These are phyloP conservation scores for Verticillium albo-atrum DNA, from an alignment of 2,329 filamentous ascomycete genomes.

Conservation along the genomic window DNA sequence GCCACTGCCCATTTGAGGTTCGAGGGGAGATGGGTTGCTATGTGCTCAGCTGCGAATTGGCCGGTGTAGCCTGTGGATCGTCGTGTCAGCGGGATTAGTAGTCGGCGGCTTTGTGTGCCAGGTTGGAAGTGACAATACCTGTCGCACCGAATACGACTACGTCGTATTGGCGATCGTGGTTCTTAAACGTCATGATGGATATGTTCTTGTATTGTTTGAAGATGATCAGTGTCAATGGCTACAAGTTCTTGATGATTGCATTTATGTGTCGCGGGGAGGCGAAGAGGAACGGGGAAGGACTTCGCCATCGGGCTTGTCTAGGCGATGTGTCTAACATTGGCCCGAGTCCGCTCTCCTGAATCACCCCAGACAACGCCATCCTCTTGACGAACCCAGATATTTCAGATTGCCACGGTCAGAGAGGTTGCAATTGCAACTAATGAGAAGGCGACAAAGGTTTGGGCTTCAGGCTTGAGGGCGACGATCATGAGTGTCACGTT, in stretches of 20 bases:
- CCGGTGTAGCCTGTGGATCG: conserved; percentile 68
- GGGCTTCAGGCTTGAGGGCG: too few relatives aligned
- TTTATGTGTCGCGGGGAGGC: background rate
- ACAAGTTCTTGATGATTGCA: too few relatives aligned
- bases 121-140: conserved; percentile 31
- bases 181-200: conserved; percentile 39
- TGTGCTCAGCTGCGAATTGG: conserved; percentile 69
- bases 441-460: too few relatives aligned
- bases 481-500: background rate
- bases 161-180: conserved; percentile 52
- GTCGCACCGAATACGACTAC: conserved; percentile 54
- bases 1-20: conserved; percentile 84
- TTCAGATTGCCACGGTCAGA: background rate
- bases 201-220: background rate
- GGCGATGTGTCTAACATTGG: background rate
- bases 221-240: background rate
- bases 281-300: background rate
- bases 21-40: conserved; percentile 65
- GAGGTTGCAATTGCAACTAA: too few relatives aligned
- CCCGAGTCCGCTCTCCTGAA: background rate
- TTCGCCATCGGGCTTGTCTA: background rate
- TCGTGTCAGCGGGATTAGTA: background rate
- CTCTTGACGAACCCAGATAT: background rate
- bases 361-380: background rate
- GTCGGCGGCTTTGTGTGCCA: too few relatives aligned